phyloP scores from a whole-genome alignment of 192 early-diverging fungal genomes.

The Podochytrium sp. region DNA sequence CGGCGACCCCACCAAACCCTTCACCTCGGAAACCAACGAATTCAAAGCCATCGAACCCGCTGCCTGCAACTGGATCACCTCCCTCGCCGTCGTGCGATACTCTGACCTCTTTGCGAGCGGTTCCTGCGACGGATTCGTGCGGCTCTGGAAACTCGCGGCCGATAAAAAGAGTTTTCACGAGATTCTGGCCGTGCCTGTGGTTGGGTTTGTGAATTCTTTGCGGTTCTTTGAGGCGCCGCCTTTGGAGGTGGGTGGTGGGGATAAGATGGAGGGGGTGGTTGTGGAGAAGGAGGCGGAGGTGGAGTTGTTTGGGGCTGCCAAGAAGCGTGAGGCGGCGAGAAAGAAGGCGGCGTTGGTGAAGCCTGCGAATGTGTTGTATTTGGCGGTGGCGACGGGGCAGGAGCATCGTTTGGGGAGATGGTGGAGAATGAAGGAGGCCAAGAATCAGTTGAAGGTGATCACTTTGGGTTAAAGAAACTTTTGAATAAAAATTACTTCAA shows the following conservation, averaged over 20 bases:
- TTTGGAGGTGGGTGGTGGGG: not conserved
- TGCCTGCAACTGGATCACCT: slow-evolving; percentile 79
- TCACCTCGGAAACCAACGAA: not conserved
- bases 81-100: slow-evolving; percentile 80
- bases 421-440: slow-evolving; percentile 76
- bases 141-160: slow-evolving; percentile 82
- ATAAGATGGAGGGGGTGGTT: not conserved
- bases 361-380: slow-evolving; percentile 40
- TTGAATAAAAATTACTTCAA: not conserved
- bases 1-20: slow-evolving; percentile 45
- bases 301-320: not conserved
- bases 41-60: slow-evolving; percentile 8
- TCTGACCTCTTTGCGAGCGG: slow-evolving; percentile 90
- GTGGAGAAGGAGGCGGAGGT: not conserved
- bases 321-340: slow-evolving; percentile 16
- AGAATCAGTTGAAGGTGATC: slow-evolving; percentile 76
- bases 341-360: not conserved
- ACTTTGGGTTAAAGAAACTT: slow-evolving; percentile 52
- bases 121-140: slow-evolving; percentile 84
- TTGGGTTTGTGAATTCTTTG: slow-evolving; percentile 62
- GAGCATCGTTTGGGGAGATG: slow-evolving; percentile 92
- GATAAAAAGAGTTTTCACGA: slow-evolving; percentile 67
- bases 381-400: slow-evolving; percentile 81
- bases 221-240: slow-evolving; percentile 57
- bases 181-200: slow-evolving; percentile 66